Conservation (phyloP, 1,139 yeast species). For the Debaryomyces sp. region DNA sequence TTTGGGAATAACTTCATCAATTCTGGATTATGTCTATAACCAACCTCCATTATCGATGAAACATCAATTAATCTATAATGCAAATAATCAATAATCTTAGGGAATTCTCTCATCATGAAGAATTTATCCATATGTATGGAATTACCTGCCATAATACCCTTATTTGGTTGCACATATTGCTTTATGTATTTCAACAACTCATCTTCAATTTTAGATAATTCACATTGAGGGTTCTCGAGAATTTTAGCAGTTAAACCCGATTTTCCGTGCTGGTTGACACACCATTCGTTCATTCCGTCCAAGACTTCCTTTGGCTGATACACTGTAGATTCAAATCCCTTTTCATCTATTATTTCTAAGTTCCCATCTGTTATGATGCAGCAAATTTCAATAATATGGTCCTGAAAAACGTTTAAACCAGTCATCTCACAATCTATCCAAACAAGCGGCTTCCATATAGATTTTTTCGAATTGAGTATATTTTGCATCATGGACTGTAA, state of each 20-base stretch:
- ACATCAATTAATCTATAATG: constrained; percentile 91
- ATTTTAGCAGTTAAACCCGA: constrained; percentile 81
- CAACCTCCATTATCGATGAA: constrained; percentile 78
- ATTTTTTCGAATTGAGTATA: constrained; percentile 9
- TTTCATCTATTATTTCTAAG: constrained; percentile 63
- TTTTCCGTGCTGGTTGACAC: constrained; percentile 72
- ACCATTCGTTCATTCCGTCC: constrained; percentile 85
- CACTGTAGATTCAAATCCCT: constrained; percentile 80
- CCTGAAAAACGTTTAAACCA: constrained; percentile 76
- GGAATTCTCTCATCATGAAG: constrained; percentile 84
- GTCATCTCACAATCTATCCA: constrained; percentile 95
- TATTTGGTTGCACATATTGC: constrained; percentile 51
- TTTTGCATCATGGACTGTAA: constrained; percentile 9
- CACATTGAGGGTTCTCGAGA: constrained; percentile 52
- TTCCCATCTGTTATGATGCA: constrained; percentile 86
- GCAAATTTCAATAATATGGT: constrained; percentile 84
- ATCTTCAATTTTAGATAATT: constrained; percentile 59
- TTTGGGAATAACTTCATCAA: constrained; percentile 60
- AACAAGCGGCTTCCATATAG: constrained; percentile 49
- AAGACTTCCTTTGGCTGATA: constrained; percentile 67
- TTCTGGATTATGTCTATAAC: constrained; percentile 72
- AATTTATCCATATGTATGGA: constrained; percentile 89
- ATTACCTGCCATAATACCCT: constrained; percentile 85
- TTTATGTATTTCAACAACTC: constrained; percentile 66
- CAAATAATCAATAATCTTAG: constrained; percentile 67